Evolutionary conservation across 768 basidiomycete species (phyloP), one percentile per base, ranked within the genome.

Genomic region (Clavulina sp.): DNA sequence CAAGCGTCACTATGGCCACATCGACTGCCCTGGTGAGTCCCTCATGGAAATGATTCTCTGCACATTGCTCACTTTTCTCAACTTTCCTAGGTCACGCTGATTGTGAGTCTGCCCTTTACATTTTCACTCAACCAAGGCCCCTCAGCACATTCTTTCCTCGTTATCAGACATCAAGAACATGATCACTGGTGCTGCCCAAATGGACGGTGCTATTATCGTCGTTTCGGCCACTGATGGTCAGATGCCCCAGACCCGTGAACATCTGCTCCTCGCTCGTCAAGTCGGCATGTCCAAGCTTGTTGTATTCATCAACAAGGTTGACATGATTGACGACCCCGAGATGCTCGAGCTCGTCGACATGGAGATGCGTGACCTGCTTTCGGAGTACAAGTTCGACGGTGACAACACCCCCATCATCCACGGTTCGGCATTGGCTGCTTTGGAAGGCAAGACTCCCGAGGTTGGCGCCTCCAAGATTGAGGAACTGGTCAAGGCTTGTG

Each of bases 251-350:
- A 99, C 95, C 48, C 81, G 92, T 60, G 95, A 99, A 72, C 95
- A 99, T 69, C 69, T 99, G 56, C 81, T 99, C 50, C 79, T 99
- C 46, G 93, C 93, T 59, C 86, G 89, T 62, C 95, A 99, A 70
- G 92, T 97, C 57, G 95, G 95, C 57, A 84, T 99, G 63, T 89
- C 92, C 70, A 84, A 81, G 66, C 78, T 99, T 33, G 89, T 97
- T 53, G 95, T 99, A 58, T 99, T 95, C 73, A 91, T 99, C 68
- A 99, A 99, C 83, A 99, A 99, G 70, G 81, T 99, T 55, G 95
- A 99, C 69, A 78, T 82, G 71, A 84, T 97, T 54, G 77, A 82
- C 55, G 95, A 99, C 74, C 78, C 82, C 4, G 95, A 99, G 73
- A 96, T 99, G 91, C 71, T 97, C 52, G 89, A 95, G 70, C 82